These are phyloP conservation scores for Perilla frutescens DNA, from an alignment of 257 asterid genomes.

Conservation along the genomic window DNA sequence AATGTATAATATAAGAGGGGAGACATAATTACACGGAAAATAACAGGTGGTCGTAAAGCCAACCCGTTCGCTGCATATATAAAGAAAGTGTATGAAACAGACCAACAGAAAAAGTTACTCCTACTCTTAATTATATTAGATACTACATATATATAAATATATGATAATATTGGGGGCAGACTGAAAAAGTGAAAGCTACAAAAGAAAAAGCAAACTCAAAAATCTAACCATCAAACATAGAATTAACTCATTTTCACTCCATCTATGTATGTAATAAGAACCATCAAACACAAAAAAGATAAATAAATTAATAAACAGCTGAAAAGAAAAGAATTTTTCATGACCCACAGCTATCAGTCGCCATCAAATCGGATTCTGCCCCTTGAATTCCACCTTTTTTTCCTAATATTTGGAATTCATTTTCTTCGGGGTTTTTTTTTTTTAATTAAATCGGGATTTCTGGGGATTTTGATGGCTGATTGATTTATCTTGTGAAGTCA, in stretches of 20 bases:
- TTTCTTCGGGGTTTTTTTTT: not conserved
- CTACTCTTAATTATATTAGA: not conserved
- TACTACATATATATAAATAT: slow-evolving; percentile 18
- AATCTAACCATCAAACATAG: slow-evolving; percentile 52
- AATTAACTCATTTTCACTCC: slow-evolving; percentile 83
- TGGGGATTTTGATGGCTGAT: not conserved
- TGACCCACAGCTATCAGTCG: slow-evolving; percentile 43
- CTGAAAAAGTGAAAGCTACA: slow-evolving; percentile 44
- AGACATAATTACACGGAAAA: slow-evolving; percentile 28
- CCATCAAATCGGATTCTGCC: slow-evolving; percentile 36
- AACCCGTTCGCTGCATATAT: slow-evolving; percentile 27
- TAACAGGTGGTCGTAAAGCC: slow-evolving; percentile 38
- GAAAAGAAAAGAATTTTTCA: slow-evolving; percentile 54
- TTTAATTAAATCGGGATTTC: not conserved
- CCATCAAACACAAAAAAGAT: slow-evolving; percentile 15
- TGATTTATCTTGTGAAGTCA: slow-evolving; percentile 66
- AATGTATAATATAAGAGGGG: no score
- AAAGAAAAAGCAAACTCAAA: slow-evolving; percentile 31
- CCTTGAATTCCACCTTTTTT: not conserved
- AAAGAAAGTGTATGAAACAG: slow-evolving; percentile 46
- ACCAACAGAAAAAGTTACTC: slow-evolving; percentile 40
- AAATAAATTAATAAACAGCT: slow-evolving; percentile 39
- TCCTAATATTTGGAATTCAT: slow-evolving; percentile 3
- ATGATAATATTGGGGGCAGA: not conserved
- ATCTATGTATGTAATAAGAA: slow-evolving; percentile 49